Conservation (phyloP, 169 alveolate species). For the Cryptosporidium ubiquitum region DNA sequence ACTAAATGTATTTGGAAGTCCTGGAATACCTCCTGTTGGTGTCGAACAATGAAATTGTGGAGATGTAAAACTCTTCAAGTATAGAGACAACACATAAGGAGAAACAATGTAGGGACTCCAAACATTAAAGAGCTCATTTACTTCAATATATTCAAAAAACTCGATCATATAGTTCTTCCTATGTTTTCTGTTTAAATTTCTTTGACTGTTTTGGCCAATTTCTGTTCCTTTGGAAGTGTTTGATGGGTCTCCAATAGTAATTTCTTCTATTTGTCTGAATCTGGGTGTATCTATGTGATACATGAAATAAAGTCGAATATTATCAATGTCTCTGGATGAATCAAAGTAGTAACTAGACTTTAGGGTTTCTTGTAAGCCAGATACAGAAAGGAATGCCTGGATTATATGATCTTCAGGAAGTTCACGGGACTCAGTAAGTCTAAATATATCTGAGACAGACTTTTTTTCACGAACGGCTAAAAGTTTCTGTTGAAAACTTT, state of each 20-base stretch:
- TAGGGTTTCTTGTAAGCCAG: constrained; percentile 23
- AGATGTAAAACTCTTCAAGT: constrained; percentile 35
- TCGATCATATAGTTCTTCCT: constrained; percentile 18
- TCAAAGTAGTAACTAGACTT: constrained; percentile 25
- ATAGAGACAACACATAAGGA: constrained; percentile 46
- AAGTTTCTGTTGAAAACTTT: constrained; percentile 8
- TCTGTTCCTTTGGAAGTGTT: background rate
- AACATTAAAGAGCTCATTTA: background rate
- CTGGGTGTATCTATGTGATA: constrained; percentile 69
- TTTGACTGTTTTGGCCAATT: background rate
- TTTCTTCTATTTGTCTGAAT: background rate
- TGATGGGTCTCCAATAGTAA: background rate
- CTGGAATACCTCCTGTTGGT: constrained; percentile 39
- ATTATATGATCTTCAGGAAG: constrained; percentile 13
- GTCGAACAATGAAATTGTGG: constrained; percentile 69
- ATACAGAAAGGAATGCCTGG: constrained; percentile 15
- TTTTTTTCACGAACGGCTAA: background rate
- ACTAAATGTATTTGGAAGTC: constrained; percentile 30
- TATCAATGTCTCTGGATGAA: constrained; percentile 40
- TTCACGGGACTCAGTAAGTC: background rate
- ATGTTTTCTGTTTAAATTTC: background rate
- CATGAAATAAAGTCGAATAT: constrained; percentile 30
- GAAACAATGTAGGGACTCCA: constrained; percentile 62
- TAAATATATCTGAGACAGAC: background rate
- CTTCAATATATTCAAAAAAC: constrained; percentile 48